A percentile compares a stretch with the other conserved stretches of the same genome.
Conservation (phyloP, 2,329 filamentous ascomycete species). For the Leptosphaerulina australis region DNA sequence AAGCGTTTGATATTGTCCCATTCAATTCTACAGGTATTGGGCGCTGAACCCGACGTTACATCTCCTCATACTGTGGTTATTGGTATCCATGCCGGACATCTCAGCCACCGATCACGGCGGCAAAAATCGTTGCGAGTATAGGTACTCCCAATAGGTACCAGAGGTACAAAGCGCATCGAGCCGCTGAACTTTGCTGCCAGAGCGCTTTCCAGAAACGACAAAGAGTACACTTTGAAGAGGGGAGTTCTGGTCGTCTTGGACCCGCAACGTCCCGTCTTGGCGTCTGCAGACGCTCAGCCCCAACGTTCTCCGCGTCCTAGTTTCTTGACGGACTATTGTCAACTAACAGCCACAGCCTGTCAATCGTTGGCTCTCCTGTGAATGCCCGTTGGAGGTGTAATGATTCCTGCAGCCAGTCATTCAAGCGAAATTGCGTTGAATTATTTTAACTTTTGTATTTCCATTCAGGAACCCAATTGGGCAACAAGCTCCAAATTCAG, state of each 20-base stretch:
- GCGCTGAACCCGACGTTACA: slow-evolving; percentile 31
- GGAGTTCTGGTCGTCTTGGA: slow-evolving; percentile 1
- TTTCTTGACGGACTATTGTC: slow-evolving; percentile 5
- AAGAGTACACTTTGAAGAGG: neutral
- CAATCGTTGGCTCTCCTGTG: slow-evolving; percentile 4
- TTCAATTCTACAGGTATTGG: slow-evolving; percentile 17
- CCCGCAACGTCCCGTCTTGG: slow-evolving; percentile 16
- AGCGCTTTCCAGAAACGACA: slow-evolving; percentile 1
- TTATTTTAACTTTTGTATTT: neutral
- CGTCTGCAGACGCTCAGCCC: slow-evolving; percentile 8
- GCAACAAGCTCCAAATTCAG: neutral
- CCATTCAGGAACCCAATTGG: neutral
- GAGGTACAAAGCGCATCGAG: neutral
- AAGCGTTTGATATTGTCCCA: slow-evolving; percentile 6
- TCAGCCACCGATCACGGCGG: slow-evolving; percentile 28
- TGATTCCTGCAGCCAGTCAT: neutral
- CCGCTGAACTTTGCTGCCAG: slow-evolving; percentile 1
- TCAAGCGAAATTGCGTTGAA: slow-evolving; percentile 9
- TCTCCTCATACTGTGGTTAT: slow-evolving; percentile 8
- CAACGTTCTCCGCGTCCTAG: slow-evolving; percentile 12
- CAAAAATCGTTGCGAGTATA: neutral
- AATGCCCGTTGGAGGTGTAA: slow-evolving; percentile 4
- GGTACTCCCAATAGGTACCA: neutral
- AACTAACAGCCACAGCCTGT: neutral
- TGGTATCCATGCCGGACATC: slow-evolving; percentile 22